Conservation (phyloP, 495 filamentous ascomycete species). For the Penicillium antarcticum region DNA sequence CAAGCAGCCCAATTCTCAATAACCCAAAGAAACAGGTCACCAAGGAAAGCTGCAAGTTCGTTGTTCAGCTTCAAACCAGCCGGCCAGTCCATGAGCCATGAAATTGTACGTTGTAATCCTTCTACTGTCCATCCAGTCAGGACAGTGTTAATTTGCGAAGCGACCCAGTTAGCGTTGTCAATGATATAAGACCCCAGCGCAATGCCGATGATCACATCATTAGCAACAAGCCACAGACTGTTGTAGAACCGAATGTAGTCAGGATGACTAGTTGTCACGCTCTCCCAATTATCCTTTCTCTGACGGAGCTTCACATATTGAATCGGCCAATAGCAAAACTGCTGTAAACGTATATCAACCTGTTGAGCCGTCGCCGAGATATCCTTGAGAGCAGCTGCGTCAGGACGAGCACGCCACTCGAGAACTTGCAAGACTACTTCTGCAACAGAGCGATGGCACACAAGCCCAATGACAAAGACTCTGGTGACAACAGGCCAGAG, state of each 20-base stretch:
- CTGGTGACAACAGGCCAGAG: slow-evolving; percentile 72
- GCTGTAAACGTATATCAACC: slow-evolving; percentile 93
- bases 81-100: slow-evolving; percentile 96
- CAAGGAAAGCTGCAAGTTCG: slow-evolving; percentile 88
- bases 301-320: slow-evolving; percentile 89
- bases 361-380: slow-evolving; percentile 97
- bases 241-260: slow-evolving; percentile 99
- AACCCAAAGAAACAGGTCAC: slow-evolving; percentile 95
- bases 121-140: slow-evolving; percentile 83
- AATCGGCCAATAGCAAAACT: slow-evolving; percentile 99
- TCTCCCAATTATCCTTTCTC: slow-evolving; percentile 90
- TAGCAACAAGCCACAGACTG: slow-evolving; percentile 96
- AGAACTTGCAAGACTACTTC: slow-evolving; percentile 76
- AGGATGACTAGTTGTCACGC: slow-evolving; percentile 89
- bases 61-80: slow-evolving; percentile 97
- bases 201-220: slow-evolving; percentile 98
- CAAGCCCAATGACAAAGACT: slow-evolving; percentile 70
- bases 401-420: slow-evolving; percentile 82
- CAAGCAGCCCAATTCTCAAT: slow-evolving; percentile 96
- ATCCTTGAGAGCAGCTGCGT: slow-evolving; percentile 86
- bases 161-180: slow-evolving; percentile 85
- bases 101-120: slow-evolving; percentile 83
- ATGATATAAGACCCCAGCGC: slow-evolving; percentile 95
- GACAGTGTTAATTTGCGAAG: slow-evolving; percentile 73
- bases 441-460: slow-evolving; percentile 77